Evolutionary conservation across 768 basidiomycete species (phyloP).

Genomic region (Pleurotus pulmonarius): DNA sequence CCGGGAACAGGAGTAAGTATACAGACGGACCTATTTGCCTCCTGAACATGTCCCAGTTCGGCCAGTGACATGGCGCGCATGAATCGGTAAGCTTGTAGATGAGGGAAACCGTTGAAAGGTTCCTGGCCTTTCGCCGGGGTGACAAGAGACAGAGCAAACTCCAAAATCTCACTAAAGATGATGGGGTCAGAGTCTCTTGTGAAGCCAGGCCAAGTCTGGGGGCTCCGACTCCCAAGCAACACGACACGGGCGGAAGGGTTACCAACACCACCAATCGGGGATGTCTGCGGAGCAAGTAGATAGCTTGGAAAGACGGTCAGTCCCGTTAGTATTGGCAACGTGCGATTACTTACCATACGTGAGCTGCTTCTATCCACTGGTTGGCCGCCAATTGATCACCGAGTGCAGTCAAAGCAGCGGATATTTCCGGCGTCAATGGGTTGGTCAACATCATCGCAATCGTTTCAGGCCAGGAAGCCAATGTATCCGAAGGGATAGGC

Average conservation of each 20-base stretch:
- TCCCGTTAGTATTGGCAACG: slow-evolving; percentile 6
- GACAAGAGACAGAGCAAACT: slow-evolving; percentile 84
- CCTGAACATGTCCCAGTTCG: slow-evolving; percentile 75
- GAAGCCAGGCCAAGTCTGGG: slow-evolving; percentile 45
- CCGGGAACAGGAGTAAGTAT: neutral
- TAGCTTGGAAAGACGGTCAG: slow-evolving; percentile 48
- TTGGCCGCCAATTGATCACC: slow-evolving; percentile 78
- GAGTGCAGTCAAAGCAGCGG: slow-evolving; percentile 74
- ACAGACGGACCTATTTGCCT: slow-evolving; percentile 66
- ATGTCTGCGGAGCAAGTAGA: slow-evolving; percentile 79
- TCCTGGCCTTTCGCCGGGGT: slow-evolving; percentile 81
- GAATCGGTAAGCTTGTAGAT: slow-evolving; percentile 86
- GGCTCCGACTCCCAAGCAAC: slow-evolving; percentile 69
- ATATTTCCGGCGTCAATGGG: slow-evolving; percentile 62
- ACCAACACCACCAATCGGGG: slow-evolving; percentile 69
- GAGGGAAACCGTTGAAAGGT: slow-evolving; percentile 73
- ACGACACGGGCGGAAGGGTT: slow-evolving; percentile 63
- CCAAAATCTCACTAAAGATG: slow-evolving; percentile 85
- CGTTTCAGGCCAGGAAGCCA: slow-evolving; percentile 83
- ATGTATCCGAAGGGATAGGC: slow-evolving; percentile 56
- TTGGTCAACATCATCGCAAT: slow-evolving; percentile 79
- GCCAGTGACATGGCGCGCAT: slow-evolving; percentile 72
- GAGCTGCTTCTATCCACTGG: slow-evolving; percentile 80
- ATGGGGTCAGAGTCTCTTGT: slow-evolving; percentile 69
- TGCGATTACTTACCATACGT: slow-evolving; percentile 69